phyloP scores from a whole-genome alignment of 805 yeast genomes.

The Clavispora santaluciae region DNA sequence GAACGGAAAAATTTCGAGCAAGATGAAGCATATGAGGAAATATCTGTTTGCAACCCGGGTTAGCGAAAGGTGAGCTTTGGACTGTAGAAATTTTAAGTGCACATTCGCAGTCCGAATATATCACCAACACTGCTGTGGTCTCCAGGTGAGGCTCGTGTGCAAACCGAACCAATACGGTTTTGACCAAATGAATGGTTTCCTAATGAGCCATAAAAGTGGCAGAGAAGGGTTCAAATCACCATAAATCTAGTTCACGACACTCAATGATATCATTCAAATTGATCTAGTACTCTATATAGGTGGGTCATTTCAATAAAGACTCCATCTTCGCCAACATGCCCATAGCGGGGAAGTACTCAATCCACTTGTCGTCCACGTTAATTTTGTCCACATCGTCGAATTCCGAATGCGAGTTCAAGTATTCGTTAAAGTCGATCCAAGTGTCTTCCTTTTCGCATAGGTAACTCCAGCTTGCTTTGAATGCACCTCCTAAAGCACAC shows the following conservation, averaged over 20 bases:
- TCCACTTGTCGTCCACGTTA: constrained; percentile 41
- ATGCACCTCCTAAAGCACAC: constrained; percentile 90
- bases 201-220: too few relatives aligned
- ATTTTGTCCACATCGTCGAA: constrained; percentile 46
- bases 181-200: too few relatives aligned
- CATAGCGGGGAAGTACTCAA: constrained; percentile 46
- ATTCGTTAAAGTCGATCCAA: constrained; percentile 43
- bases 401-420: constrained; percentile 28
- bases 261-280: not conserved
- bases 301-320: constrained; percentile 7
- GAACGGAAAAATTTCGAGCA: not conserved
- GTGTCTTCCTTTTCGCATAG: constrained; percentile 25
- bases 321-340: constrained; percentile 49
- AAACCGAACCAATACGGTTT: too few relatives aligned
- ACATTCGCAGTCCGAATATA: too few relatives aligned
- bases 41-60: too few relatives aligned
- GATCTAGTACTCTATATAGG: not conserved
- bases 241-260: too few relatives aligned
- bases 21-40: not conserved
- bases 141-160: too few relatives aligned
- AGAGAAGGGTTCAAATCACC: too few relatives aligned
- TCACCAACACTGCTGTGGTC: too few relatives aligned
- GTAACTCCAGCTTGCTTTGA: constrained; percentile 73
- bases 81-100: not conserved
- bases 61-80: too few relatives aligned